Conservation (phyloP, 2,329 filamentous ascomycete genomes). For the Monosporascus sp. region DNA sequence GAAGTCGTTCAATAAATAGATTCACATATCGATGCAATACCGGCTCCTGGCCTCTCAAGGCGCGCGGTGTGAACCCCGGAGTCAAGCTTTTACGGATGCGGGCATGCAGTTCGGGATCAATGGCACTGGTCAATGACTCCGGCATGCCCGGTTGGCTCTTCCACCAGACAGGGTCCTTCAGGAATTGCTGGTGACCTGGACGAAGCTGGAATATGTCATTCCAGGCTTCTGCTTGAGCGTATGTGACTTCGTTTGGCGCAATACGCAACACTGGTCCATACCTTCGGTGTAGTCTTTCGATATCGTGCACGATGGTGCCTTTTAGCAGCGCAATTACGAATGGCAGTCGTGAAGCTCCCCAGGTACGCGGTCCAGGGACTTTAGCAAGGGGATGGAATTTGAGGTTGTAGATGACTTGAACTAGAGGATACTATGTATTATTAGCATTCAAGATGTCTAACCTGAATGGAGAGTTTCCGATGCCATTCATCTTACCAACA, state of each 20-base stretch:
- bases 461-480: no score
- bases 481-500: no score
- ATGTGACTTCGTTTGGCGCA: slow-evolving; percentile 17
- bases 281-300: slow-evolving; percentile 16
- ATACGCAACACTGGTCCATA: slow-evolving; percentile 18
- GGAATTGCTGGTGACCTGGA: slow-evolving; percentile 12
- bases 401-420: slow-evolving; percentile 7
- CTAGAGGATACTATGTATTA: slow-evolving; percentile 2
- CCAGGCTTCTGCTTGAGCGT: slow-evolving; percentile 14
- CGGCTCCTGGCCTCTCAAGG: slow-evolving; percentile 23
- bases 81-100: slow-evolving; percentile 19
- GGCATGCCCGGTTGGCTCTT: slow-evolving; percentile 15
- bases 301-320: slow-evolving; percentile 14
- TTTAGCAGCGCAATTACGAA: slow-evolving; percentile 12
- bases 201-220: slow-evolving; percentile 15
- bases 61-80: slow-evolving; percentile 18
- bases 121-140: slow-evolving; percentile 20
- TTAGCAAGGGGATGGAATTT: slow-evolving; percentile 14
- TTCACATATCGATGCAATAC: slow-evolving; percentile 23
- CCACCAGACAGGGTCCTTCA: slow-evolving; percentile 26
- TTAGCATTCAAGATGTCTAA: neutral
- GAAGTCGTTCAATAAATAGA: slow-evolving; percentile 17
- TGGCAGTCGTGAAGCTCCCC: slow-evolving; percentile 15
- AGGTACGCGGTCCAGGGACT: slow-evolving; percentile 11
- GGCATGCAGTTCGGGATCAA: slow-evolving; percentile 18